Conservation (phyloP, 2,329 filamentous ascomycete genomes). For the Penicillium crustosum region DNA sequence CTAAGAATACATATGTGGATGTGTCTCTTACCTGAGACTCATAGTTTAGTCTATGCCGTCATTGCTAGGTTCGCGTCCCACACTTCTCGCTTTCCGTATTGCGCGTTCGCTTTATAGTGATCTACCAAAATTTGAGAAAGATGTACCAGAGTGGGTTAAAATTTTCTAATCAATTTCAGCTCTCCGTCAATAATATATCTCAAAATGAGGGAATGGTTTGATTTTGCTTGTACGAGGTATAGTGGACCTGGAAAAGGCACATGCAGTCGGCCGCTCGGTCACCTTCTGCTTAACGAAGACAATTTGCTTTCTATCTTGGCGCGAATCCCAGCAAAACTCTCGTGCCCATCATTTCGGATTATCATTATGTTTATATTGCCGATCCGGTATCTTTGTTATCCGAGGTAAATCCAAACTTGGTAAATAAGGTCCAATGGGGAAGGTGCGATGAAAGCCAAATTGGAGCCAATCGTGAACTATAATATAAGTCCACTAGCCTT, state of each 20-base stretch:
- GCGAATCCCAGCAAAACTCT: constrained; percentile 22
- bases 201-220: background rate
- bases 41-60: constrained; percentile 26
- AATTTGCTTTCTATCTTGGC: constrained; percentile 24
- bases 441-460: background rate
- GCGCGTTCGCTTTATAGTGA: constrained; percentile 23
- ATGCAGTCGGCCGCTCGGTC: constrained; percentile 22
- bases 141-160: background rate
- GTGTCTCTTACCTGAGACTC: constrained; percentile 13
- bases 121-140: background rate
- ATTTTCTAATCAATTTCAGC: background rate
- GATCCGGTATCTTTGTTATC: constrained; percentile 25
- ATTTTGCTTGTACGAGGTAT: background rate
- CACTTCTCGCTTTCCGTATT: constrained; percentile 24
- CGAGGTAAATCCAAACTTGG: constrained; percentile 2
- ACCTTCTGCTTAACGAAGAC: constrained; percentile 5
- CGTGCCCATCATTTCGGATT: constrained; percentile 27
- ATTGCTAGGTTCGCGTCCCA: constrained; percentile 36
- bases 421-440: background rate
- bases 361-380: constrained; percentile 27
- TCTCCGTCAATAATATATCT: background rate
- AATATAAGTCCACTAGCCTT: constrained; percentile 4
- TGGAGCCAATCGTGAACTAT: background rate
- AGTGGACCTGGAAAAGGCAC: constrained; percentile 3
- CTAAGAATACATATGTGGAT: constrained; percentile 12